Conservation (phyloP, 83 land plant species). For the Picea abies region DNA sequence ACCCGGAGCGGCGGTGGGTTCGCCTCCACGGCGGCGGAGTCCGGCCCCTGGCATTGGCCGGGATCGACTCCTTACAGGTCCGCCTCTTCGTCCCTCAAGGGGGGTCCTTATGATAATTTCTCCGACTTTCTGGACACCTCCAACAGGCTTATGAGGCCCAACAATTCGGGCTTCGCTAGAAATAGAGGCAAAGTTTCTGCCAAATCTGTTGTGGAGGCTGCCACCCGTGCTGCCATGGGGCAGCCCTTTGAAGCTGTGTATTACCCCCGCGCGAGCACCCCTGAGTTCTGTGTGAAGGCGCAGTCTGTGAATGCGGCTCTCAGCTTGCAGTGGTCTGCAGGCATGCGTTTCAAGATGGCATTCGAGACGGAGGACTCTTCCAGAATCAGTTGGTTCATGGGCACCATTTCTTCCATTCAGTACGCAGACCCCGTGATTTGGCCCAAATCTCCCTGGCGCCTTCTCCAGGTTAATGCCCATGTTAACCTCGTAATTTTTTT, state of each 20-base stretch:
- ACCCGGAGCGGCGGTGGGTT: conserved; percentile 41
- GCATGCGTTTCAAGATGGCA: conserved; percentile 95
- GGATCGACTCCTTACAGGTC: neutral
- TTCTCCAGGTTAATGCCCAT: conserved; percentile 69
- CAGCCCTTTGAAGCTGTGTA: conserved; percentile 85
- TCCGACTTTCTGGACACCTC: neutral
- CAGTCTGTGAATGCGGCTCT: conserved; percentile 65
- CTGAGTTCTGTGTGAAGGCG: conserved; percentile 87
- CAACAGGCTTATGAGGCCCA: conserved; percentile 9
- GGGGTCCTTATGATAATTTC: neutral
- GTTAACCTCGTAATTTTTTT: too few relatives aligned
- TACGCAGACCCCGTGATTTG: conserved; percentile 78
- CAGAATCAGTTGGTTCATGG: conserved; percentile 96
- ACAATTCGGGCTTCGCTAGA: conserved; percentile 28
- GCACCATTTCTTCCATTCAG: conserved; percentile 78
- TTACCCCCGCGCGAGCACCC: conserved; percentile 82
- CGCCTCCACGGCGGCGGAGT: conserved; percentile 21
- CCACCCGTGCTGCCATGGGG: conserved; percentile 63
- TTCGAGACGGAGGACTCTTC: conserved; percentile 97
- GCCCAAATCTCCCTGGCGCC: conserved; percentile 96
- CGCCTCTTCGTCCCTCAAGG: neutral
- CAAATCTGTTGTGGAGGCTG: conserved; percentile 77
- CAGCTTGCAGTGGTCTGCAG: conserved; percentile 71
- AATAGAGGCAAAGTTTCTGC: conserved; percentile 57
- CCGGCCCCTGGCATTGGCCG: conserved; percentile 38